Evolutionary conservation across 768 basidiomycete genomes (phyloP).

Genomic region (Cystobasidium tubakii): DNA sequence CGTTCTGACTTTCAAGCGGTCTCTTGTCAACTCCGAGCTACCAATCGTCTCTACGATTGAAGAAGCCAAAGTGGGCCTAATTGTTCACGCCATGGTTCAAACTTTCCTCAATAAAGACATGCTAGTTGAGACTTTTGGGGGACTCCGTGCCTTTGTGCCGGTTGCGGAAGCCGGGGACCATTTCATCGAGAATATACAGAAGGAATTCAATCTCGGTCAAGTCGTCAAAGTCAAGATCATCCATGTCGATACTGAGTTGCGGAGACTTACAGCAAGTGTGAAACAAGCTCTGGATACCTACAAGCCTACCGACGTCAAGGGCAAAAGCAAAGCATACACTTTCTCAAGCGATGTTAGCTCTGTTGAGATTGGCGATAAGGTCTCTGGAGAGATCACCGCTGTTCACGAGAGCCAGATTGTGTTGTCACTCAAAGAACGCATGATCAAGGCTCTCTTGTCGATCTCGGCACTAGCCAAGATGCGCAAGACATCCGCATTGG

Average conservation of each 20-base stretch:
- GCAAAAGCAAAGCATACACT: slow-evolving; percentile 17
- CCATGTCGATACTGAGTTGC: slow-evolving; percentile 57
- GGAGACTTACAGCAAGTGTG: slow-evolving; percentile 73
- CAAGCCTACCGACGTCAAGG: slow-evolving; percentile 22
- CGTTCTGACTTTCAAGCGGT: slow-evolving; percentile 82
- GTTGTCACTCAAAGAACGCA: slow-evolving; percentile 60
- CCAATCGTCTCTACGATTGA: slow-evolving; percentile 64
- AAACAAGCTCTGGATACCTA: slow-evolving; percentile 51
- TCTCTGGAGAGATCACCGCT: slow-evolving; percentile 66
- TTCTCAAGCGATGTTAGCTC: slow-evolving; percentile 51
- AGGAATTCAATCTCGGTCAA: slow-evolving; percentile 71
- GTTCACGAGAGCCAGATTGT: slow-evolving; percentile 80
- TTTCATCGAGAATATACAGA: slow-evolving; percentile 50
- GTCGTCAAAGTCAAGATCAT: slow-evolving; percentile 76
- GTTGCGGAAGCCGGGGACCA: slow-evolving; percentile 77
- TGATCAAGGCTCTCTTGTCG: slow-evolving; percentile 68
- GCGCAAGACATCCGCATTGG: slow-evolving; percentile 61
- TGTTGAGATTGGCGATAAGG: slow-evolving; percentile 69
- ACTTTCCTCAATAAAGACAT: slow-evolving; percentile 73
- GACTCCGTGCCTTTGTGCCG: slow-evolving; percentile 74
- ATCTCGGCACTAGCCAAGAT: slow-evolving; percentile 79
- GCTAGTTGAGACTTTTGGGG: slow-evolving; percentile 85
- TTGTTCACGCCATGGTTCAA: slow-evolving; percentile 76
- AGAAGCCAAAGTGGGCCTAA: slow-evolving; percentile 63
- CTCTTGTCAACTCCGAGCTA: slow-evolving; percentile 70